Base-by-base conservation (phyloP, 2,329 filamentous ascomycete genomes). In the Verticillium nonalfalfae region DNA sequence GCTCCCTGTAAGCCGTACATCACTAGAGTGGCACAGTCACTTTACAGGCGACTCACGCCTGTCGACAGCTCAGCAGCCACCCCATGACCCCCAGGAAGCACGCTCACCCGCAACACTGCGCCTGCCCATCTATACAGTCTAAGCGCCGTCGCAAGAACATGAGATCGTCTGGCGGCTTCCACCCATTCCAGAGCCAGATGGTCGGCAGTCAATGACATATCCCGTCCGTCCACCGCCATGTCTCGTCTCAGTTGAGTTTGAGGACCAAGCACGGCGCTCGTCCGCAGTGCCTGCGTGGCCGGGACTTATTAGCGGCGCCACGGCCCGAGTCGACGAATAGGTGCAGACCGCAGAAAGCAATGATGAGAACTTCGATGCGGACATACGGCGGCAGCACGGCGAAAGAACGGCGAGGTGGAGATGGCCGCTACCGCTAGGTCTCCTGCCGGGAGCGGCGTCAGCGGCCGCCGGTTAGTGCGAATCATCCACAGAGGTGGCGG, bases 371-470 rank as follows among this genome's bases (percentile, higher is more conserved):
- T 63, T 69, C 69, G 57, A 67, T 70, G 18, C 74, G 69, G 7
- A 76, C 68, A 63, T 76, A 73, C 9, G 69, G 62, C 9, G 74
- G 73, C 1, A 76, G 65, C 34, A 66, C 67, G 26, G 61, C 52
- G 38, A 61, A 61, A 64, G 35, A 57, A 39, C 33, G 35, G 34
- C 33, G 33, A 57, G 7, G 7, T 39, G 13, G 56, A 14, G 2
- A 33, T n/a, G 39, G 14, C 14, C 7, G 14, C 15, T 14, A 9
- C 15, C 15, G 14, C 39, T 9, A n/a, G 15, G 39, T 11, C 18
- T 21, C 9, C 7, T 10, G 2, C 45, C 18, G 1, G n/a, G n/a
- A 21, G 45, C 7, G 45, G 45, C 45, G 45, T 52, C 7, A 31
- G n/a, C 7, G 45, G 45, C n/a, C 45, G 45, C 2, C 18, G 45